These are phyloP conservation scores for Scenedesmus sp. DNA, from an alignment of 163 green algal genomes.

Conservation along the genomic window DNA sequence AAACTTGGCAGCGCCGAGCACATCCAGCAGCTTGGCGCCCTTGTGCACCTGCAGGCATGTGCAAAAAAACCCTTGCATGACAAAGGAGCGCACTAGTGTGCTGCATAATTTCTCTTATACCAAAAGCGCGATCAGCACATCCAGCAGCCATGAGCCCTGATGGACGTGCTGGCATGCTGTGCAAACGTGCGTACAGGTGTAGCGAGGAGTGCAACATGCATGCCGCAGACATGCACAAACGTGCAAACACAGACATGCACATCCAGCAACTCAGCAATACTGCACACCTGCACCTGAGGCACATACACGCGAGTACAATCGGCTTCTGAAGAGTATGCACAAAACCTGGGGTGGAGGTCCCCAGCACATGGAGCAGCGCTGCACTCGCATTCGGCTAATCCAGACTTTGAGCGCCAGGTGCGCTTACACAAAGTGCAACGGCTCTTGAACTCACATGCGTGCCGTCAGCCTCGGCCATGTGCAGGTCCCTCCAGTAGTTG, in stretches of 20 bases:
- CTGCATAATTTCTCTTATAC: too few species aligned
- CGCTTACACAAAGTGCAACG: background rate
- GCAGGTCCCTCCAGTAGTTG: slow-evolving; percentile 57
- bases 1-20: slow-evolving; percentile 19
- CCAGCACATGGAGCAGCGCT: too few species aligned
- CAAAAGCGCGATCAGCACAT: background rate
- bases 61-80: too few species aligned
- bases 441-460: background rate
- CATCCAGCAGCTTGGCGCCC: slow-evolving; percentile 46
- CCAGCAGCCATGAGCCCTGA: slow-evolving; percentile 31
- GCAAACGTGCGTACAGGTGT: background rate
- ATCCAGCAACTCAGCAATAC: background rate
- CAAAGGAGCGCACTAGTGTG: too few species aligned
- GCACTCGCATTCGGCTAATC: too few species aligned
- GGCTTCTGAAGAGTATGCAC: too few species aligned
- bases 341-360: too few species aligned
- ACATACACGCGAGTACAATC: too few species aligned
- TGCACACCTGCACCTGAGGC: background rate
- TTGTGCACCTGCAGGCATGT: slow-evolving; percentile 34
- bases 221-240: background rate
- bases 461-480: slow-evolving; percentile 55
- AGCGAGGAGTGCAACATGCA: too few species aligned
- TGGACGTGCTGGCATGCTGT: slow-evolving; percentile 17
- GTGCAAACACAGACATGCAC: background rate
- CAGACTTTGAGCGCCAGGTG: too few species aligned